phyloP scores from a whole-genome alignment of 768 basidiomycete genomes.

The Exidia glandulosa region DNA sequence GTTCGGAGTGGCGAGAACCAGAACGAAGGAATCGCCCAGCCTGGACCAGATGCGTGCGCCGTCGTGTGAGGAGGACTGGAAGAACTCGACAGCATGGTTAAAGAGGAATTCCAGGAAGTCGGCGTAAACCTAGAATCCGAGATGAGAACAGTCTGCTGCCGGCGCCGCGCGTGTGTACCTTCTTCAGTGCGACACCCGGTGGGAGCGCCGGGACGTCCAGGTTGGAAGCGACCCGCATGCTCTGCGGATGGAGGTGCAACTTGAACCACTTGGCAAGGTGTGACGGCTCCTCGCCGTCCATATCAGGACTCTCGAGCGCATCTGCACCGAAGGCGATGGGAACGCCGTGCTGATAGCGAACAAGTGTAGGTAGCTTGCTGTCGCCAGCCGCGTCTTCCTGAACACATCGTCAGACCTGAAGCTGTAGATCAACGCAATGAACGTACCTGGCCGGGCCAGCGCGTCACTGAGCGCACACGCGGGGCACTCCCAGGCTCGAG shows the following conservation, averaged over 20 bases:
- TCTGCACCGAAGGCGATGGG: slow-evolving; percentile 2
- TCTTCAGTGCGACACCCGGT: background rate
- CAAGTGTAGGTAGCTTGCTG: too few relatives aligned
- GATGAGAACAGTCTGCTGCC: background rate
- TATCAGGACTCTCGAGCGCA: background rate
- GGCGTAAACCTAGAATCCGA: slow-evolving; percentile 1
- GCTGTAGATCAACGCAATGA: too few relatives aligned
- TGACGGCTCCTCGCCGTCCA: background rate
- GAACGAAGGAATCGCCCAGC: background rate
- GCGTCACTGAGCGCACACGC: background rate
- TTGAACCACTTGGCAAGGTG: slow-evolving; percentile 1
- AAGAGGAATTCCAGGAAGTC: slow-evolving; percentile 1
- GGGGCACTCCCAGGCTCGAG: background rate
- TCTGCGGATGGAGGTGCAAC: slow-evolving; percentile 1
- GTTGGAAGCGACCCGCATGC: background rate
- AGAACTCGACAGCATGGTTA: background rate
- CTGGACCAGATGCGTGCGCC: slow-evolving; percentile 1
- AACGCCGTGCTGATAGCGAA: too few relatives aligned
- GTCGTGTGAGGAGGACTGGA: background rate
- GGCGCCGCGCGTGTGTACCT: background rate
- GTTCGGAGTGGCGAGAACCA: slow-evolving; percentile 1
- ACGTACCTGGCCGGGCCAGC: background rate
- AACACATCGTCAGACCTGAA: too few relatives aligned
- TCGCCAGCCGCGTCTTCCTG: too few relatives aligned
- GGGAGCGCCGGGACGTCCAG: slow-evolving; percentile 1